These are phyloP conservation scores for Mortierella sp. DNA, from an alignment of 371 early-diverging fungal genomes.

Conservation along the genomic window DNA sequence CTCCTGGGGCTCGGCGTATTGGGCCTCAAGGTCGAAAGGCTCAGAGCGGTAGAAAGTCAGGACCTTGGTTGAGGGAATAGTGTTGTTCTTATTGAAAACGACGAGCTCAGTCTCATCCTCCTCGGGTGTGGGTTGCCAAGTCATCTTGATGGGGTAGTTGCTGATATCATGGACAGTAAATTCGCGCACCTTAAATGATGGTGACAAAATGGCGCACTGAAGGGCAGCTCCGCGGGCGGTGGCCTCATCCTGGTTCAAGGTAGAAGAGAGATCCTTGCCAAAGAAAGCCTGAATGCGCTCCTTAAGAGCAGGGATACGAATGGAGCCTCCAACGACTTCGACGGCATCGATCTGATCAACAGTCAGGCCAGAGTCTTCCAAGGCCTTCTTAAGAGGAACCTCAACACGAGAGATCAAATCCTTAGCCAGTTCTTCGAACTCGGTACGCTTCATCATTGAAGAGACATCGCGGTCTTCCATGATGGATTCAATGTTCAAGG, in stretches of 20 bases:
- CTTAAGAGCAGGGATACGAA: slow-evolving; percentile 96
- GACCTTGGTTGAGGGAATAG: slow-evolving; percentile 66
- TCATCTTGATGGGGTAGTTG: slow-evolving; percentile 79
- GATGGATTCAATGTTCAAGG: slow-evolving; percentile 94
- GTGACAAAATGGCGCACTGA: slow-evolving; percentile 97
- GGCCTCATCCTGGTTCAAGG: slow-evolving; percentile 98
- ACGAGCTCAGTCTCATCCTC: slow-evolving; percentile 80
- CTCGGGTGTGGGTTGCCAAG: slow-evolving; percentile 79
- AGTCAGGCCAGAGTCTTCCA: slow-evolving; percentile 83
- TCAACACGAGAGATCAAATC: slow-evolving; percentile 82
- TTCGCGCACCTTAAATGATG: slow-evolving; percentile 98
- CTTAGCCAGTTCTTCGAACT: slow-evolving; percentile 88
- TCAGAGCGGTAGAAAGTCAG: slow-evolving; percentile 73
- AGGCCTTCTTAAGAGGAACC: slow-evolving; percentile 79
- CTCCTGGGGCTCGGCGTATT: slow-evolving; percentile 65
- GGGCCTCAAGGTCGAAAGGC: slow-evolving; percentile 86
- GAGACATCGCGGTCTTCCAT: slow-evolving; percentile 95
- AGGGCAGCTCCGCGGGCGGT: slow-evolving; percentile 96
- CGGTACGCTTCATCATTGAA: slow-evolving; percentile 83
- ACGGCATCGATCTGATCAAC: slow-evolving; percentile 91
- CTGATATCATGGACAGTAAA: slow-evolving; percentile 93
- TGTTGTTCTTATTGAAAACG: slow-evolving; percentile 57
- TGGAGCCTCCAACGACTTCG: slow-evolving; percentile 94
- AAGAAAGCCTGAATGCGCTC: slow-evolving; percentile 87
- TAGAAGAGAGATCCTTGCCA: slow-evolving; percentile 87